phyloP scores from a whole-genome alignment of 495 filamentous ascomycete genomes.

The Corynascus novoguineensis region DNA sequence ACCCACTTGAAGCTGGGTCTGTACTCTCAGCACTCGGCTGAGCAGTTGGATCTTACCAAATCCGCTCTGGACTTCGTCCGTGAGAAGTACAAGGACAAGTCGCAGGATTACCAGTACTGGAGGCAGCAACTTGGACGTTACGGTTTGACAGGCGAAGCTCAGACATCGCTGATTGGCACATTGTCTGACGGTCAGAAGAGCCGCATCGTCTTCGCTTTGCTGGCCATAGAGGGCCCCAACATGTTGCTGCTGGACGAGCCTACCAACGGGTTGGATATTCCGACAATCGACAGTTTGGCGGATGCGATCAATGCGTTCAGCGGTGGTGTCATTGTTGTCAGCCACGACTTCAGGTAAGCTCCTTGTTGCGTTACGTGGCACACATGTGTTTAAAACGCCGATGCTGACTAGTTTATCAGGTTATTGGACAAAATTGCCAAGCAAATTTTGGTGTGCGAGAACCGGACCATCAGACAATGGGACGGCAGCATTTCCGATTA shows the following conservation, averaged over 20 bases:
- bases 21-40: conserved; percentile 96
- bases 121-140: conserved; percentile 93
- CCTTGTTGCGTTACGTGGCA: not conserved
- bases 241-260: conserved; percentile 98
- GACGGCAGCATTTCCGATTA: conserved; percentile 85
- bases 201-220: conserved; percentile 93
- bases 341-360: conserved; percentile 91
- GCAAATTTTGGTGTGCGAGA: conserved; percentile 98
- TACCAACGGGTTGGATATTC: conserved; percentile 99
- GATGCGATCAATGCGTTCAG: conserved; percentile 95
- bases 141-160: conserved; percentile 81
- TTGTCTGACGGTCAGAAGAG: conserved; percentile 96
- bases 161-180: conserved; percentile 97
- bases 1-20: conserved; percentile 97
- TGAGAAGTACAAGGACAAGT: conserved; percentile 83
- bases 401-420: conserved; percentile 42
- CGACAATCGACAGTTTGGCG: conserved; percentile 94
- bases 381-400: not conserved
- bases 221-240: conserved; percentile 94
- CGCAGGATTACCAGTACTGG: conserved; percentile 99
- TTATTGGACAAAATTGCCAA: conserved; percentile 99
- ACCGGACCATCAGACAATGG: conserved; percentile 86
- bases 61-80: conserved; percentile 95
- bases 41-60: conserved; percentile 97
- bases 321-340: conserved; percentile 96